phyloP scores from a whole-genome alignment of 169 alveolate species.

The Perkinsus marinus region DNA sequence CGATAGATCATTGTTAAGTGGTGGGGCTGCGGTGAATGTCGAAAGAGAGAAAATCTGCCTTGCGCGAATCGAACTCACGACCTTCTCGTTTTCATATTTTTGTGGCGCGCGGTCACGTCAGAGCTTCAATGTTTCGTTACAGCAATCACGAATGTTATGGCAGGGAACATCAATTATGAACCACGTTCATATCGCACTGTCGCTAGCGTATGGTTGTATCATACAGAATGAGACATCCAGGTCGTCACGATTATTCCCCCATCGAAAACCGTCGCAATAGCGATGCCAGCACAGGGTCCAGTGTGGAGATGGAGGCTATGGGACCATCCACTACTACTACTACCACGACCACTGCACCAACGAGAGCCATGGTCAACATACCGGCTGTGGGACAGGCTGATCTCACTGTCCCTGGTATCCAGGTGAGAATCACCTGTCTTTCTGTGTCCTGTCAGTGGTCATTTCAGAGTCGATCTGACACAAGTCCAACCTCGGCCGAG shows the following conservation, averaged over 20 bases:
- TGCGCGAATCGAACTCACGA: background rate
- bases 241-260: background rate
- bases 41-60: background rate
- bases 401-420: background rate
- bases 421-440: background rate
- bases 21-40: background rate
- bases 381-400: background rate
- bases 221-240: background rate
- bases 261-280: background rate
- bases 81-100: background rate
- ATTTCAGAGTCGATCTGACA: background rate
- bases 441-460: background rate
- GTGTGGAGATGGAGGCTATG: background rate
- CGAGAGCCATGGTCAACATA: background rate
- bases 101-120: background rate
- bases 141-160: too few relatives aligned
- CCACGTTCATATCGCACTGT: too few relatives aligned
- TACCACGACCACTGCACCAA: background rate
- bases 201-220: background rate
- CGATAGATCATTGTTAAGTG: background rate
- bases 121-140: background rate
- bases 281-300: background rate
- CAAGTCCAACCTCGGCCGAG: background rate
- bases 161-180: too few relatives aligned
- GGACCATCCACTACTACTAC: background rate